These are phyloP conservation scores for Globisporangium spinosum DNA, from an alignment of 352 stramenopile species.

Conservation along the genomic window DNA sequence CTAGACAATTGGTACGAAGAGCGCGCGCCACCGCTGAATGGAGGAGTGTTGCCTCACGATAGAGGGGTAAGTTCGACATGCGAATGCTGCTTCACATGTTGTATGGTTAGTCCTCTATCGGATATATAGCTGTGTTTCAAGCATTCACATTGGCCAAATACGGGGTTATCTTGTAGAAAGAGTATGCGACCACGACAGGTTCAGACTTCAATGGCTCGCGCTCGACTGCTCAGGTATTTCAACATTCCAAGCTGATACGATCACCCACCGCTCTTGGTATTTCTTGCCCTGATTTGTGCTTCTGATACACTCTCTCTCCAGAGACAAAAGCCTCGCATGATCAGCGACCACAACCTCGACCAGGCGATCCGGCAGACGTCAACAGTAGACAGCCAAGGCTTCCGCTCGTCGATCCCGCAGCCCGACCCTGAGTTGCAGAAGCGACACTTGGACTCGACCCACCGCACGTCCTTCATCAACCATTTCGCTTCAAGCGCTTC, in stretches of 20 bases:
- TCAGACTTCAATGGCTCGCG: conserved; percentile 48
- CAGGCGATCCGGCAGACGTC: conserved; percentile 51
- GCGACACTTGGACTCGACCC: conserved; percentile 58
- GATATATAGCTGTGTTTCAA: not conserved
- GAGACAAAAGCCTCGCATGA: conserved; percentile 45
- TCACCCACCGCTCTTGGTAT: no score
- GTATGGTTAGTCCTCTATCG: no score
- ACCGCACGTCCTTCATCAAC: conserved; percentile 52
- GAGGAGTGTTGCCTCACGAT: conserved; percentile 62
- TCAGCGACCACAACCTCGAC: conserved; percentile 56
- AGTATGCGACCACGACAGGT: conserved; percentile 53
- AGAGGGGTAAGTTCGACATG: conserved; percentile 31
- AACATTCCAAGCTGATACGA: not conserved
- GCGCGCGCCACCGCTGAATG: conserved; percentile 50
- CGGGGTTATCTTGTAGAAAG: conserved; percentile 33
- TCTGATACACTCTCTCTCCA: conserved; percentile 13
- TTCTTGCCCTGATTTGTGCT: not conserved
- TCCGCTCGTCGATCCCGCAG: conserved; percentile 49
- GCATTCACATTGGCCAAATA: not conserved
- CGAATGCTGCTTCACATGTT: not conserved
- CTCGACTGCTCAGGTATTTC: conserved; percentile 27
- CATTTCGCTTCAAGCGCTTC: conserved; percentile 28
- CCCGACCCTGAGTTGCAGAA: conserved; percentile 48
- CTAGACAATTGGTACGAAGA: conserved; percentile 87
- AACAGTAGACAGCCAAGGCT: conserved; percentile 22